These are phyloP conservation scores for Aspergillus coremiiformis DNA, from an alignment of 495 filamentous ascomycete species.

Conservation along the genomic window DNA sequence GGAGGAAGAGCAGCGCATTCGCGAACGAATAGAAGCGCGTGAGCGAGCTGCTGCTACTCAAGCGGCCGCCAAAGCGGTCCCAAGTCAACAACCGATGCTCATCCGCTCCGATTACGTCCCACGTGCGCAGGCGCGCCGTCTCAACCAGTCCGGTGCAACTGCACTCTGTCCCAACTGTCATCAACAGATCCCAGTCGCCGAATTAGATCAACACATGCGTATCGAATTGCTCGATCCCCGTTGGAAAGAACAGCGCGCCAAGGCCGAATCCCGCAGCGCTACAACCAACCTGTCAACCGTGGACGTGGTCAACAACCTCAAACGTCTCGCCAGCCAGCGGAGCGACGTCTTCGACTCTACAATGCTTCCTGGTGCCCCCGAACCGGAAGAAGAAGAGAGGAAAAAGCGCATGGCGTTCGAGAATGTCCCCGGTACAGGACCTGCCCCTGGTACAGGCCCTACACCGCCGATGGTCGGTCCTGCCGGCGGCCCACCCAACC, in stretches of 20 bases:
- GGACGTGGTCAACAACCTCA: slow-evolving; percentile 90
- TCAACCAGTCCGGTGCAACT: slow-evolving; percentile 55
- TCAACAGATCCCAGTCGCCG: slow-evolving; percentile 75
- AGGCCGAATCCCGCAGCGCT: slow-evolving; percentile 72
- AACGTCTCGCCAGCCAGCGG: slow-evolving; percentile 89
- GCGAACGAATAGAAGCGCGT: slow-evolving; percentile 60
- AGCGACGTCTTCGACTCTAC: slow-evolving; percentile 79
- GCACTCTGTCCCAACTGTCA: slow-evolving; percentile 92
- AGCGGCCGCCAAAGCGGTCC: slow-evolving; percentile 60
- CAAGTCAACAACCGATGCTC: slow-evolving; percentile 67
- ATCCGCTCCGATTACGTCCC: slow-evolving; percentile 92
- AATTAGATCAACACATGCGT: slow-evolving; percentile 89
- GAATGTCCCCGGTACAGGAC: slow-evolving; percentile 17
- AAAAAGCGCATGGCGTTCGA: slow-evolving; percentile 65
- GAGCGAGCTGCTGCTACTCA: slow-evolving; percentile 70
- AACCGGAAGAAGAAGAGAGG: slow-evolving; percentile 62
- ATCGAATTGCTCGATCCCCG: slow-evolving; percentile 92
- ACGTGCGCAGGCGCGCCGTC: slow-evolving; percentile 62
- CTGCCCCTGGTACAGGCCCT: slow-evolving; percentile 17
- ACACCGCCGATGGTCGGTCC: slow-evolving; percentile 23
- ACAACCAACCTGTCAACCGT: slow-evolving; percentile 81
- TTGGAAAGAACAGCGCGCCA: slow-evolving; percentile 93
- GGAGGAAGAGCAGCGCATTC: slow-evolving; percentile 60
- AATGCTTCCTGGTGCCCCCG: slow-evolving; percentile 15
- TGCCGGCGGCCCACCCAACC: slow-evolving; percentile 24